Base-by-base conservation (phyloP, 306 rosid genomes). In the Quercus cerris region DNA sequence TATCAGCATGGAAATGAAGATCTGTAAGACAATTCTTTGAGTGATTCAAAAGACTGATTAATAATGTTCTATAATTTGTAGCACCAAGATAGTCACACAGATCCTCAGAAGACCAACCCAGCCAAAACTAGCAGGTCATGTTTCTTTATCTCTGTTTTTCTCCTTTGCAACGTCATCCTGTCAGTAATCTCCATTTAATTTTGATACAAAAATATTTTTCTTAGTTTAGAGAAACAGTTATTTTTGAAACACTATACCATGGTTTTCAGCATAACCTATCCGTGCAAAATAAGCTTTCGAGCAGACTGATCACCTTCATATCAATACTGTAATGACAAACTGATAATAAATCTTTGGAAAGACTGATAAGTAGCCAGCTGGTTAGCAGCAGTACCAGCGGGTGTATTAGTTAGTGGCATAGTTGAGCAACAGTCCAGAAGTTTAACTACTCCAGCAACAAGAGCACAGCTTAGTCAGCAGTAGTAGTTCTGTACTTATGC, bases 81-180 rank as follows among this genome's bases (percentile, higher is more conserved):
- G 69, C 63, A 66, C 58, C 80, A 68, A 20, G 62, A 76, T 56
- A 3, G 51, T 31, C 71, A 33, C 25, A 18, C 15, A 70, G 19
- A 41, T 33, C 56, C 74, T 78, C 70, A 55, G 28, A 51, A 75
- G 75, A 70, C 57, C 17, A 38, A 57, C 12, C 13, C 3, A 61
- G 46, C 38, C 73, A 79, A 20, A 79, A 31, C 14, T 54, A 52
- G 35, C 83, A 69, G 77, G 28, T 68, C 19, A 69, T 28, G 49
- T n/a, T 59, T 58, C 51, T 56, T 77, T 55, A 59, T 30, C 19
- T 56, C n/a, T 58, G 28, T 51, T 61, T 27, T 25, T 61, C 80
- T 49, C 57, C 71, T 46, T 80, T 56, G 54, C 28, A 1, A 69
- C 0, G 4, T n/a, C 61, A 25, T 18, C 14, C 5, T 63, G 23